Conservation (phyloP, 345 rosid species). For the Eucalyptus cloeziana region DNA sequence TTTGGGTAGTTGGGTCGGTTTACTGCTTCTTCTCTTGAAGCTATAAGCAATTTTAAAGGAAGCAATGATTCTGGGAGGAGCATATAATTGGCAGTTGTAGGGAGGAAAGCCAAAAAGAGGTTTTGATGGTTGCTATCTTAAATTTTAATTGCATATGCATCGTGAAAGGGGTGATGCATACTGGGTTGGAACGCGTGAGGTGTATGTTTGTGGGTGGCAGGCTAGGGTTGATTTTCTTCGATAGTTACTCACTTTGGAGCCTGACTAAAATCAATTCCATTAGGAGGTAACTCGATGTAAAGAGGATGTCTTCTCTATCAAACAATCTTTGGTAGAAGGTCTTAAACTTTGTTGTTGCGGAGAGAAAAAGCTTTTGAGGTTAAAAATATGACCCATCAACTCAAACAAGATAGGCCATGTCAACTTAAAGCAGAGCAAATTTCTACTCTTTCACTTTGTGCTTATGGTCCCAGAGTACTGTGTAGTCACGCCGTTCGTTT, state of each 20-base stretch:
- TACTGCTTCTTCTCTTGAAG: neutral
- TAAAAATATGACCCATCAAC: neutral
- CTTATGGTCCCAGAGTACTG: neutral
- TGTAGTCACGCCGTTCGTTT: neutral
- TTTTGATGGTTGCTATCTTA: neutral
- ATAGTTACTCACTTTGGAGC: neutral
- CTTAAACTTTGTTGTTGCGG: neutral
- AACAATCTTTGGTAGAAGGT: neutral
- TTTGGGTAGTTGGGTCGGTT: neutral
- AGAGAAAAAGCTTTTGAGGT: neutral
- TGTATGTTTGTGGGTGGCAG: neutral
- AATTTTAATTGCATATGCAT: neutral
- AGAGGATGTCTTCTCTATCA: neutral
- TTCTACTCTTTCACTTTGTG: neutral
- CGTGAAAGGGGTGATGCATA: neutral
- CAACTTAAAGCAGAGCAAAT: neutral
- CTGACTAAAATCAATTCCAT: neutral
- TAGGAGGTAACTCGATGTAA: neutral
- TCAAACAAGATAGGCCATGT: neutral
- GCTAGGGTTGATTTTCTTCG: neutral
- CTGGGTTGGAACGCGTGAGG: neutral
- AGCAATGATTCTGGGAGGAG: neutral
- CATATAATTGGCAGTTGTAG: neutral
- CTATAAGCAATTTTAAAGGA: neutral
- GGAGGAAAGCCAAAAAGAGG: neutral